These are phyloP conservation scores for Leccinum pellstonianum DNA, from an alignment of 768 basidiomycete species.

Conservation along the genomic window DNA sequence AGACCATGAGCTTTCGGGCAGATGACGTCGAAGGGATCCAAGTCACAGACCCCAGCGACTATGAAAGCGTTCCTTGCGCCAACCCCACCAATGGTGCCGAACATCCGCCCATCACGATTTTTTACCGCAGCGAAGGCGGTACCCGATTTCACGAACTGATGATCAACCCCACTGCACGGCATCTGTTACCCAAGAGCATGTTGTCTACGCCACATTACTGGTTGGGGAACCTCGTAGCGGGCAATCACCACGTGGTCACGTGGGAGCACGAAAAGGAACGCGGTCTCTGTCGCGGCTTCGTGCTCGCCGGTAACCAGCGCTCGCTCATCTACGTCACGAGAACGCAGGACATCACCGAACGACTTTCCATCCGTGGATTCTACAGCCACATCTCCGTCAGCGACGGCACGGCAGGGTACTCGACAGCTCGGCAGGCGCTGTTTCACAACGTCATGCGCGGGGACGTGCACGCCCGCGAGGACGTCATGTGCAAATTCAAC, in stretches of 20 bases:
- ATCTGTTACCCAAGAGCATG: slow-evolving; percentile 24
- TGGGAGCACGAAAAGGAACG: slow-evolving; percentile 27
- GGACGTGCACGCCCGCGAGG: slow-evolving; percentile 14
- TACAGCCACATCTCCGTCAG: slow-evolving; percentile 38
- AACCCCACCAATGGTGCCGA: slow-evolving; percentile 22
- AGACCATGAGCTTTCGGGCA: slow-evolving; percentile 32
- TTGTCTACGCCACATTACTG: slow-evolving; percentile 29
- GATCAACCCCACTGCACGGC: slow-evolving; percentile 27
- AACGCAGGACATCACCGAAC: slow-evolving; percentile 26
- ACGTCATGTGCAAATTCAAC: slow-evolving; percentile 28
- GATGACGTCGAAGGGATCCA: slow-evolving; percentile 36
- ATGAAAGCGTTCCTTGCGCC: slow-evolving; percentile 19
- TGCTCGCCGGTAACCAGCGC: slow-evolving; percentile 33
- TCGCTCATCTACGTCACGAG: slow-evolving; percentile 32
- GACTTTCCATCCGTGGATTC: slow-evolving; percentile 29
- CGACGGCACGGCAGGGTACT: slow-evolving; percentile 30
- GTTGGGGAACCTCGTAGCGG: slow-evolving; percentile 26
- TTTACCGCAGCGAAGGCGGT: slow-evolving; percentile 32
- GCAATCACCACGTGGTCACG: slow-evolving; percentile 27
- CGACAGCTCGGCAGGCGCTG: slow-evolving; percentile 17
- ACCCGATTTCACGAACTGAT: slow-evolving; percentile 30
- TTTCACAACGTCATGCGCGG: slow-evolving; percentile 26
- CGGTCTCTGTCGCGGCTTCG: slow-evolving; percentile 28
- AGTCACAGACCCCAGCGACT: slow-evolving; percentile 30
- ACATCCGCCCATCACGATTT: slow-evolving; percentile 34